Base-by-base conservation (phyloP, 306 rosid species). In the Quercus alba region DNA sequence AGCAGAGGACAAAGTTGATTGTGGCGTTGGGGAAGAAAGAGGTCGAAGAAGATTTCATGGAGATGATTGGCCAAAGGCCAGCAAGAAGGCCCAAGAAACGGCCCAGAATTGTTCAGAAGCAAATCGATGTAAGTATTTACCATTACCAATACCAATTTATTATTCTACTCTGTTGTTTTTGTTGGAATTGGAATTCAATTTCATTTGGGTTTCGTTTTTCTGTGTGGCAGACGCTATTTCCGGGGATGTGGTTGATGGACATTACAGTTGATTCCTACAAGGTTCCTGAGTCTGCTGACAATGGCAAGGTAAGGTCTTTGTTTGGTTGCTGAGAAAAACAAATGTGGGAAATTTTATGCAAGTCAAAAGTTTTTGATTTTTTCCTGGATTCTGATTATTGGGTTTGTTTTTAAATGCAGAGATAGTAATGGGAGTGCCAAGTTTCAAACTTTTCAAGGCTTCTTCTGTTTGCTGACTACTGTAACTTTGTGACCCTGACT, bases 171-270 rank as follows among this genome's bases (percentile, higher is more conserved):
- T 11, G 17, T 67, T 31, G 7, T 51, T 20, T 7, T 56, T 30
- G 20, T 64, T 77, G 73, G 17, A 44, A 4, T 20, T 44, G 14
- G 35, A 62, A 58, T 67, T 64, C 54, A 49, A 12, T 10, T 57
- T 21, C 28, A 23, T 26, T 75, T 75, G 30, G 62, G 15, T 20
- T 18, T 18, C 2, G 9, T 2, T 15, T 64, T 30, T 28, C 14
- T 19, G 17, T 31, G 38, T 2, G 71, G 68, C 86, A 95, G 97
- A 12, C 81, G 9, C 54, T 91, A 44, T 91, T 83, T 61, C 99
- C 98, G 58, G 97, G 98, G n/a, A 21, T 75, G 81, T 91, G 90
- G 92, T 71, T 95, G 86, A 75, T 90, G 66, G 96, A 93, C 82
- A 73, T 95, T 52, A 78, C 94, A 20, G 83, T 89, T 25, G 97